phyloP scores from a whole-genome alignment of 257 asterid species.

The Solanum medicagineum region DNA sequence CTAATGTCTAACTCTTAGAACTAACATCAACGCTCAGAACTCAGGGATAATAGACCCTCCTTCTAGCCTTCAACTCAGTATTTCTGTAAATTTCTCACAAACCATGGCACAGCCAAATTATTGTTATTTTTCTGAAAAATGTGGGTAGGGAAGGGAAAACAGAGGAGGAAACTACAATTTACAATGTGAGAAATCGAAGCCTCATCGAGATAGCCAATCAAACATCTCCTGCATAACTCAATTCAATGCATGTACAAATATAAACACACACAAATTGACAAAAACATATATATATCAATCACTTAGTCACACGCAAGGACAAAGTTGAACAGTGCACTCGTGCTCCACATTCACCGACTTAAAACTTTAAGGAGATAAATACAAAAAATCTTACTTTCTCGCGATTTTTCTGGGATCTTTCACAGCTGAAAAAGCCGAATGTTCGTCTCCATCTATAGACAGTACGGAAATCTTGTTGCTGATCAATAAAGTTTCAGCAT shows the following conservation, averaged over 20 bases:
- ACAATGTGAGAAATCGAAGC: neutral
- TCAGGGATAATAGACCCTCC: neutral
- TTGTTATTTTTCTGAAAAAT: neutral
- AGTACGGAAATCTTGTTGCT: constrained; percentile 11
- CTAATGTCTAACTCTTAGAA: neutral
- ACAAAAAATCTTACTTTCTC: constrained; percentile 31
- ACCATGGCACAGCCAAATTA: neutral
- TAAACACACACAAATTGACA: neutral
- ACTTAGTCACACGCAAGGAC: constrained; percentile 3
- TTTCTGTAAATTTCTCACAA: neutral
- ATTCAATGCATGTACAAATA: neutral
- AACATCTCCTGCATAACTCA: neutral
- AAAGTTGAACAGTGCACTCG: neutral
- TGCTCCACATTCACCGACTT: neutral
- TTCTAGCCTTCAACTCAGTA: neutral
- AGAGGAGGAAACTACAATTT: neutral
- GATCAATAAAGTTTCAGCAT: constrained; percentile 1
- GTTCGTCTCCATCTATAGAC: constrained; percentile 25
- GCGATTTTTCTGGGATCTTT: constrained; percentile 69
- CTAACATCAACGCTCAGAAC: neutral
- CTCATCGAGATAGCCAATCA: neutral
- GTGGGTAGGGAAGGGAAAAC: neutral
- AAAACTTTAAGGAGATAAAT: neutral
- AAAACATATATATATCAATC: neutral
- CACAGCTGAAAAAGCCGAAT: constrained; percentile 5